These are phyloP conservation scores for Phytophthora colocasiae DNA, from an alignment of 352 stramenopile genomes.

Conservation along the genomic window DNA sequence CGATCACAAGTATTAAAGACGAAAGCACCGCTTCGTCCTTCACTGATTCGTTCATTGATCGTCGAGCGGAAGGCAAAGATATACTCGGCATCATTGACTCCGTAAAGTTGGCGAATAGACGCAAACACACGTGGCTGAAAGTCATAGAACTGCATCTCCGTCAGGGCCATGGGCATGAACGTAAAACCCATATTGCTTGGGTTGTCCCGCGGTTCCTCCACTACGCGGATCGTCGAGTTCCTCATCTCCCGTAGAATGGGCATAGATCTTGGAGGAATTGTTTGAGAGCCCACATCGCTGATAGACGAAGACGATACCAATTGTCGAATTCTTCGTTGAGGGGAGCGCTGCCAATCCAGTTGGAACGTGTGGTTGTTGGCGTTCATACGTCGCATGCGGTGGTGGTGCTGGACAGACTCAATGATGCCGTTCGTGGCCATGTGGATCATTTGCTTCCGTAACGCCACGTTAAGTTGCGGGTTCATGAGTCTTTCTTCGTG, in stretches of 20 bases:
- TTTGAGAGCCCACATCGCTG: conserved; percentile 37
- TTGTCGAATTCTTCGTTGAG: conserved; percentile 56
- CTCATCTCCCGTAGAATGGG: conserved; percentile 41
- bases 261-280: conserved; percentile 40
- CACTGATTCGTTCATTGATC: conserved; percentile 90
- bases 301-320: conserved; percentile 58
- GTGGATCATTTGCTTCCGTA: conserved; percentile 89
- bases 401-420: conserved; percentile 85
- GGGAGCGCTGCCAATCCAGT: conserved; percentile 80
- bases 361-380: conserved; percentile 84
- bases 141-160: conserved; percentile 90
- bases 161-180: conserved; percentile 75
- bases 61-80: conserved; percentile 81
- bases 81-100: conserved; percentile 82
- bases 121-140: conserved; percentile 86
- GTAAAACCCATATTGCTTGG: conserved; percentile 54
- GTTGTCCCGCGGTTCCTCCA: conserved; percentile 59
- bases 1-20: conserved; percentile 91
- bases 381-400: conserved; percentile 69
- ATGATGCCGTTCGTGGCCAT: conserved; percentile 91
- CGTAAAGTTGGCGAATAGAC: conserved; percentile 70
- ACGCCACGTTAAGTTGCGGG: conserved; percentile 86
- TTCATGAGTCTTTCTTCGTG: conserved; percentile 64
- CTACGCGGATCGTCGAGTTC: conserved; percentile 70
- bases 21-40: conserved; percentile 89